Base-by-base conservation (phyloP, 2,329 filamentous ascomycete genomes). In the Nigrograna mackinnonii region DNA sequence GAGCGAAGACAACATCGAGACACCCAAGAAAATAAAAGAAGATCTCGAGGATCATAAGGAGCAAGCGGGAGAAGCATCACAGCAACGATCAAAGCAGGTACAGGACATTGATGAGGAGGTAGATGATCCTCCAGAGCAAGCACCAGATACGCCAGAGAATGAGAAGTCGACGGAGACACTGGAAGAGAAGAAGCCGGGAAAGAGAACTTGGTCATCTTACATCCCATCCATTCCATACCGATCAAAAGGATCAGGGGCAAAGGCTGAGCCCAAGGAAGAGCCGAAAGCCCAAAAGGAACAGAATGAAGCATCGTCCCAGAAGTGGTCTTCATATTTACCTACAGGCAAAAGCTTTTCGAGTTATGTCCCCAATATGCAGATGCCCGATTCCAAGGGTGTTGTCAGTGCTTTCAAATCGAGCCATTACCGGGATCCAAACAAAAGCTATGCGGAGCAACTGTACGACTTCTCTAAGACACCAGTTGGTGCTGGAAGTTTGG, bases 381-480 rank as follows among this genome's bases (percentile, higher is more conserved):
- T 67, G 0, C 64, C 62, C 11, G 60, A 65, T 35, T 65, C 65
- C 12, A 70, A 74, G 46, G 59, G 57, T 5, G 67, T 71, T 3
- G 59, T 77, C 5, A 74, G 72, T 28, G 65, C 71, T 5, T 76
- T 77, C 50, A 69, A 73, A 39, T 50, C 66, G 22, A 69, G 65
- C 37, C 73, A 76, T 46, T 53, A 70, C 19, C 66, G 73, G 22
- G 73, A 78, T 44, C 70, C 70, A 2, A 72, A 66, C 39, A 78
- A 78, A 52, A 71, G 71, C 33, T 76, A 75, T 46, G 63, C 74
- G 4, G 72, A 77, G 50, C 75, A 78, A 48, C 57, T 78, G 12
- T 72, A 73, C 43, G 73, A 76, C 43, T 77, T 78, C 46, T 74
- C 70, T 0, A 74, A 75, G 50, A 78, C 75, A 5, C 75, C 75